Evolutionary conservation across 2,329 filamentous ascomycete genomes (phyloP).

Genomic region (Colletotrichum costaricense): DNA sequence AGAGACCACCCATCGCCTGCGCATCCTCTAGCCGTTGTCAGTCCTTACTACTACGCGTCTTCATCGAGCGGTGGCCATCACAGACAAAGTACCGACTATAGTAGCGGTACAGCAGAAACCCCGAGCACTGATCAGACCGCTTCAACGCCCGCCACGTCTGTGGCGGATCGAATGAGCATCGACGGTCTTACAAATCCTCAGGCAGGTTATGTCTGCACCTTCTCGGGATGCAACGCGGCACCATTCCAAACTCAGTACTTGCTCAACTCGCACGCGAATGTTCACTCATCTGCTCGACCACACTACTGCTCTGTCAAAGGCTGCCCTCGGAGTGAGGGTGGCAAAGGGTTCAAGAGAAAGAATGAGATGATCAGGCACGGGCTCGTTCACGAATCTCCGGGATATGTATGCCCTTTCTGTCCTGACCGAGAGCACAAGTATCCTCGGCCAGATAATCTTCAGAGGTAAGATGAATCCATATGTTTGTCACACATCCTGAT

Average conservation of each 20-base stretch:
- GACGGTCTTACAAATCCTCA: constrained; percentile 66
- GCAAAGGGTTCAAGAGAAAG: constrained; percentile 78
- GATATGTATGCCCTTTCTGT: constrained; percentile 97
- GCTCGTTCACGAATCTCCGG: constrained; percentile 91
- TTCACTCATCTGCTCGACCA: constrained; percentile 73
- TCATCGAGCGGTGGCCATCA: constrained; percentile 46
- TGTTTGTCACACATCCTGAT: not conserved
- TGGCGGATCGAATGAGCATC: constrained; percentile 67
- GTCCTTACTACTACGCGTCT: constrained; percentile 51
- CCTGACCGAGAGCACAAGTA: constrained; percentile 94
- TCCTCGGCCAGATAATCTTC: constrained; percentile 93
- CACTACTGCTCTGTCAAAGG: constrained; percentile 74
- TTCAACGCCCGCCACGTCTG: constrained; percentile 55
- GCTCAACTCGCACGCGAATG: constrained; percentile 82
- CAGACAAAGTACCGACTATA: constrained; percentile 54
- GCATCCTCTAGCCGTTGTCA: constrained; percentile 51
- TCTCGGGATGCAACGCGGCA: constrained; percentile 73
- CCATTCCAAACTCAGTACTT: constrained; percentile 84
- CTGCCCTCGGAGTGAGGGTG: constrained; percentile 72
- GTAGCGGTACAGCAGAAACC: constrained; percentile 57
- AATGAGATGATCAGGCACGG: constrained; percentile 83
- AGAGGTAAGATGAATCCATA: constrained; percentile 72
- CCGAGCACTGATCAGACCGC: constrained; percentile 57
- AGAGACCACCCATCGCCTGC: constrained; percentile 60
- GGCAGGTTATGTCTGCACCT: constrained; percentile 68